Percentiles rank a stretch among this genome's conserved stretches.
These are phyloP conservation scores for Limtongia smithiae DNA, from an alignment of 805 yeast genomes.

Conservation along the genomic window DNA sequence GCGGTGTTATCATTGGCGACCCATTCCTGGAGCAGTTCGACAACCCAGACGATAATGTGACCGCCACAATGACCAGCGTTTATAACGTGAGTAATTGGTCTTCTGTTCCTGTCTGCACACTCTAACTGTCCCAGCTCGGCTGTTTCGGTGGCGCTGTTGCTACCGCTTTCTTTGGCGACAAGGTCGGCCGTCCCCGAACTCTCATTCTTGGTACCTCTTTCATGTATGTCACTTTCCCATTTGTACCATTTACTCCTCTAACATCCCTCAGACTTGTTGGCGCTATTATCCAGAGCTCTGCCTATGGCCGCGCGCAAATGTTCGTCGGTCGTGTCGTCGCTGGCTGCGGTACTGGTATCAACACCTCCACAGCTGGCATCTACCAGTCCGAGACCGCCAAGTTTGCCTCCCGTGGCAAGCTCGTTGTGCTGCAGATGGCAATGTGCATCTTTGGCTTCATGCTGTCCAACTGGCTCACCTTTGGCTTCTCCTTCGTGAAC, in stretches of 20 bases:
- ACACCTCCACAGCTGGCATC: slow-evolving; percentile 77
- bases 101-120: neutral
- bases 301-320: slow-evolving; percentile 60
- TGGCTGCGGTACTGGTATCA: slow-evolving; percentile 74
- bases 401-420: slow-evolving; percentile 64
- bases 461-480: slow-evolving; percentile 75
- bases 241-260: slow-evolving; percentile 49
- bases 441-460: slow-evolving; percentile 70
- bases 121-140: slow-evolving; percentile 44
- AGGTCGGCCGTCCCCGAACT: slow-evolving; percentile 61
- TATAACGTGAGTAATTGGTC: slow-evolving; percentile 13
- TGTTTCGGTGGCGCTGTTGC: slow-evolving; percentile 71
- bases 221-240: slow-evolving; percentile 32
- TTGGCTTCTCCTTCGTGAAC: slow-evolving; percentile 60
- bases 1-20: slow-evolving; percentile 26
- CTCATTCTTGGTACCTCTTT: slow-evolving; percentile 51
- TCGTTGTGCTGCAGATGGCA: slow-evolving; percentile 69
- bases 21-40: slow-evolving; percentile 22
- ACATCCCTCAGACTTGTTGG: slow-evolving; percentile 56
- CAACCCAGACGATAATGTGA: slow-evolving; percentile 17
- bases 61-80: slow-evolving; percentile 21
- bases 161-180: slow-evolving; percentile 60
- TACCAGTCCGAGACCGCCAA: slow-evolving; percentile 73
- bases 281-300: slow-evolving; percentile 45
- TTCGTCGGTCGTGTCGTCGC: slow-evolving; percentile 69